Base-by-base conservation (phyloP, 78 protist species). In the Tieghemostelium lacteum region DNA sequence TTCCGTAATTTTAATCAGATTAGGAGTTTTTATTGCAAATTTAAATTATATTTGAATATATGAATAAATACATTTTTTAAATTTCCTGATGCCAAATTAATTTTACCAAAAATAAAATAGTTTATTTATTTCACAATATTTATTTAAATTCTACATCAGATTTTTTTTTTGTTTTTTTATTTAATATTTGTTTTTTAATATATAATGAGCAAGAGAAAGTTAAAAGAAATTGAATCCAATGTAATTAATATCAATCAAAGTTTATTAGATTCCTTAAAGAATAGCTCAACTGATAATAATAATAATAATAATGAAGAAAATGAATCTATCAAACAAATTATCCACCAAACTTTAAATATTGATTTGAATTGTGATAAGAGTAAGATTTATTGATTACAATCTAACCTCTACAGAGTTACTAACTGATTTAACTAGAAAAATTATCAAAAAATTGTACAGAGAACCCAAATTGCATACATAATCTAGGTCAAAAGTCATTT, bases 381-480 rank as follows among this genome's bases (percentile, higher is more conserved):
- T 69, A 69, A 24, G 10, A 69, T n/a, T 29, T 17, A 33, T 24
- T 12, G 4, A 26, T 42, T 22, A 40, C 20, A 14, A 33, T 39
- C 50, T 67, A 42, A 14, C 45, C 17, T 29, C 5, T 61, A 17
- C 6, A 37, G 16, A 37, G 33, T 7, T 31, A 10, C 36, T 37
- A 3, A 31, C 10, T 65, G 19, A 34, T 49, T 28, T 49, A 4
- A 28, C 28, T 57, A 80, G 88, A 72, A 28, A 67, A 50, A 80
- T 37, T 20, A 55, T 34, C 45, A 26, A 69, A 39, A 8, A 80
- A 80, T 57, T 80, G 88, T 31, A 39, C 7, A 24, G 77, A 80
- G 29, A 80, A 52, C 36, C 88, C 88, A 28, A 57, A 80, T 58
- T 80, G 88, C 28, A 57, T 67, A 5, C 77, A 80, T 58, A 57